Evolutionary conservation across 306 rosid genomes (phyloP), one percentile per base, ranked within the genome.

Genomic region (Acacia confusa): DNA sequence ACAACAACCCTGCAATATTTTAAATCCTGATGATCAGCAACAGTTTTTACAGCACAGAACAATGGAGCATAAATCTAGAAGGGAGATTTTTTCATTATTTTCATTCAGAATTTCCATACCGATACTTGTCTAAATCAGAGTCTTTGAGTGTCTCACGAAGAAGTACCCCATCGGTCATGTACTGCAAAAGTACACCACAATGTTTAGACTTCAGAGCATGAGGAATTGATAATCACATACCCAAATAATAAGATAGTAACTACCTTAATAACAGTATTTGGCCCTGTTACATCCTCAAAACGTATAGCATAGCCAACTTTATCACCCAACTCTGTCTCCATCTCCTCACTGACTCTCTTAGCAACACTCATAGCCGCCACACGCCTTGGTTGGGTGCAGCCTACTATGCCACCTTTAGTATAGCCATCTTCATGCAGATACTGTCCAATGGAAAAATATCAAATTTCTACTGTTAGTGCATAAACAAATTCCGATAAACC

Each of bases 331-430:
- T 93, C 96, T 17, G 97, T 92, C 70, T 93, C 99, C 99, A 95
- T 95, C 92, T 95, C 99, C 82, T 95, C 99, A 4, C 98, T 93
- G 30, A 95, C 99, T 92, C 99, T 95, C 90, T 95, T 95, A 70
- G 99, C 99, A 70, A 95, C 99, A 87, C 99, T 95, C 99, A 95
- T 95, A 79, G 99, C 99, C 43, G 99, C 99, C 81, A 95, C 99
- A 88, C 99, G 99, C 86, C 99, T 93, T 40, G 99, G 99, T 86
- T 95, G 99, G 82, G 99, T 95, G 86, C 99, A 95, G 57, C 99
- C 99, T 75, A 95, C 87, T 69, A 95, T 82, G 40, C 98, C 97
- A 77, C 84, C 83, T 36, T 70, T 71, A 52, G 99, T 93, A 75
- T 93, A 95, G 78, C 98, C 98, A 86, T 93, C 99, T 82, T 95